These are phyloP conservation scores for Pyrenophora teres DNA, from an alignment of 2,329 filamentous ascomycete genomes.

Conservation along the genomic window DNA sequence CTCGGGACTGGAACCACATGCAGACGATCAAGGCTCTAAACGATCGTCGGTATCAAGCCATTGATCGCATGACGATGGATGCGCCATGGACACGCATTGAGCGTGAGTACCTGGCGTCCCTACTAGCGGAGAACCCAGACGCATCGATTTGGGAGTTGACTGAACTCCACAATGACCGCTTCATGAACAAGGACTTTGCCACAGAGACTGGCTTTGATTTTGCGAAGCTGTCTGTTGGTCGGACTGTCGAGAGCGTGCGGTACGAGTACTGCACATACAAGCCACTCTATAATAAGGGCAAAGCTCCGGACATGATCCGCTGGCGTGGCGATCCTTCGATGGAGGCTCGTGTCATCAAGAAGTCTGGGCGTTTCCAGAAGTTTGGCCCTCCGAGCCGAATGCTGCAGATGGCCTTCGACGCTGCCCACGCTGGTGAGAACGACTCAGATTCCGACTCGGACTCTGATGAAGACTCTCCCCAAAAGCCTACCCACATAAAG, in stretches of 20 bases:
- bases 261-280: constrained; percentile 33
- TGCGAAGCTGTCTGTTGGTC: constrained; percentile 15
- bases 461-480: background rate
- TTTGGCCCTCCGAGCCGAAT: constrained; percentile 11
- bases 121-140: constrained; percentile 20
- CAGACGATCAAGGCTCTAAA: constrained; percentile 33
- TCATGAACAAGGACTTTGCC: constrained; percentile 19
- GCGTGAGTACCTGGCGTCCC: constrained; percentile 22
- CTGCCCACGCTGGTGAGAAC: background rate
- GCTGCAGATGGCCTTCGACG: constrained; percentile 9
- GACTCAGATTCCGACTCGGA: too few species aligned
- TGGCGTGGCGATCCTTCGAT: constrained; percentile 11
- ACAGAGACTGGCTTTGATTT: constrained; percentile 13
- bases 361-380: background rate
- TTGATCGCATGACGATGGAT: constrained; percentile 28
- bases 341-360: constrained; percentile 4
- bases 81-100: constrained; percentile 22
- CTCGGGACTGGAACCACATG: constrained; percentile 31
- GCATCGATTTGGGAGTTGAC: constrained; percentile 34
- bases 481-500: background rate
- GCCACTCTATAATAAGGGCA: constrained; percentile 25
- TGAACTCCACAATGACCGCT: constrained; percentile 30
- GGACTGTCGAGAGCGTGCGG: constrained; percentile 35
- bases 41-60: constrained; percentile 31
- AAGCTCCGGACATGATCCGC: constrained; percentile 11